Evolutionary conservation across 1,139 yeast genomes (phyloP).

Genomic region (Sugiyamaella paludigena): DNA sequence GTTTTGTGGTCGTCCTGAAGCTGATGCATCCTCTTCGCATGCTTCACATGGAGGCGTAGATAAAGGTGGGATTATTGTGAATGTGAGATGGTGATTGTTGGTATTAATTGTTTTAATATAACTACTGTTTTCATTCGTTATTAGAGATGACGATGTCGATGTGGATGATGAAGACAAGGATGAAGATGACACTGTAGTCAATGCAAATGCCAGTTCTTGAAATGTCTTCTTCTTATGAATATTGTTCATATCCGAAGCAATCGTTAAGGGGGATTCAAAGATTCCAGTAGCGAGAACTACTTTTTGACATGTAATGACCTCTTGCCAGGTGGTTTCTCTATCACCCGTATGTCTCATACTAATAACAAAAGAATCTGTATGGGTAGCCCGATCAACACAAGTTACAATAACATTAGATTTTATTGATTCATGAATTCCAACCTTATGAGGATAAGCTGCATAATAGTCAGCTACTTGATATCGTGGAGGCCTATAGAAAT

Average conservation of each 20-base stretch:
- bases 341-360: slow-evolving; percentile 2
- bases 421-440: slow-evolving; percentile 24
- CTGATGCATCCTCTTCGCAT: slow-evolving; percentile 8
- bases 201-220: too few relatives aligned
- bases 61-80: slow-evolving; percentile 21
- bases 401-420: slow-evolving; percentile 20
- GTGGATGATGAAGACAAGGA: too few relatives aligned
- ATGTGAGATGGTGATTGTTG: slow-evolving; percentile 9
- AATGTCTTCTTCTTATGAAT: too few relatives aligned
- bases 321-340: neutral
- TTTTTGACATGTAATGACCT: slow-evolving; percentile 13
- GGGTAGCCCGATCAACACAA: slow-evolving; percentile 17
- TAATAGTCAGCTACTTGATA: slow-evolving; percentile 35
- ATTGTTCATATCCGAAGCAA: too few relatives aligned
- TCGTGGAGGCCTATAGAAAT: slow-evolving; percentile 34
- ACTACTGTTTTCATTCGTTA: too few relatives aligned
- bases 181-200: too few relatives aligned
- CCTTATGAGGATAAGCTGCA: slow-evolving; percentile 28
- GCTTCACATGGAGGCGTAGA: slow-evolving; percentile 22
- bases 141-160: too few relatives aligned
- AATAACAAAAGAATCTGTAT: slow-evolving; percentile 4
- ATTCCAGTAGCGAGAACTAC: slow-evolving; percentile 38
- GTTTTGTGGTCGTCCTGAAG: neutral
- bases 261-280: slow-evolving; percentile 28
- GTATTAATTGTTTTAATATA: neutral